Percentiles rank a stretch among this genome's conserved stretches.
phyloP scores from a whole-genome alignment of 768 basidiomycete species.

The Lactarius akahatsu region DNA sequence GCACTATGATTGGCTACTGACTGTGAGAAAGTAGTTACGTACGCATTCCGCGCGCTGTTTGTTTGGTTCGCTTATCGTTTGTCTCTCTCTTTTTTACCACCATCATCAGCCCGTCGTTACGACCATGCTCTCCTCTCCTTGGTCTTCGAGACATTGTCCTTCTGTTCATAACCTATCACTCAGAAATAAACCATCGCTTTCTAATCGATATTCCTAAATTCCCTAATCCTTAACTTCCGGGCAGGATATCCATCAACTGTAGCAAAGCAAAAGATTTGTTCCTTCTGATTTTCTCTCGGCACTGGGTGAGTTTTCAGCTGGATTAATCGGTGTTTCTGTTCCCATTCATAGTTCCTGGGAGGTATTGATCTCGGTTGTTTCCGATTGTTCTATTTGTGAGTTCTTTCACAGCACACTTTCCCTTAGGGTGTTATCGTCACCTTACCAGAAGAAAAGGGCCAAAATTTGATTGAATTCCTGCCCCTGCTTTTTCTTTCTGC shows the following conservation, averaged over 20 bases:
- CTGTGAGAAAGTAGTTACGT: slow-evolving; percentile 19
- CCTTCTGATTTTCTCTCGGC: background rate
- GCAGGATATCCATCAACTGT: background rate
- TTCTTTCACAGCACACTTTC: background rate
- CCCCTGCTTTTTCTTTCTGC: no score
- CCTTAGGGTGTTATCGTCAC: background rate
- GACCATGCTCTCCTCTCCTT: no score
- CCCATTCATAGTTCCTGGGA: background rate
- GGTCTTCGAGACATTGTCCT: background rate
- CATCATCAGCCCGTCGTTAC: background rate
- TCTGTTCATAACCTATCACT: background rate
- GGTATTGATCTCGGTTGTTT: slow-evolving; percentile 1
- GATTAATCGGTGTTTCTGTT: background rate
- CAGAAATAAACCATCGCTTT: background rate
- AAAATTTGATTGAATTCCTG: background rate
- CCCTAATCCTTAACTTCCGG: background rate
- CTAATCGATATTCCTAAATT: background rate
- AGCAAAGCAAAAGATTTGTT: background rate
- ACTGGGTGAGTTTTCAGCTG: background rate
- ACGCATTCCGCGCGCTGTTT: background rate
- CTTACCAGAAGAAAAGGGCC: background rate
- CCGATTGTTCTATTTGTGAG: slow-evolving; percentile 8
- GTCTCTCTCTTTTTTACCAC: slow-evolving; percentile 11
- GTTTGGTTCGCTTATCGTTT: background rate
- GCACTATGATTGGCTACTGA: background rate